Percentiles rank a stretch among this genome's conserved stretches.
Evolutionary conservation across 78 protist genomes (phyloP).

Genomic region (Polysphondylium violaceum): DNA sequence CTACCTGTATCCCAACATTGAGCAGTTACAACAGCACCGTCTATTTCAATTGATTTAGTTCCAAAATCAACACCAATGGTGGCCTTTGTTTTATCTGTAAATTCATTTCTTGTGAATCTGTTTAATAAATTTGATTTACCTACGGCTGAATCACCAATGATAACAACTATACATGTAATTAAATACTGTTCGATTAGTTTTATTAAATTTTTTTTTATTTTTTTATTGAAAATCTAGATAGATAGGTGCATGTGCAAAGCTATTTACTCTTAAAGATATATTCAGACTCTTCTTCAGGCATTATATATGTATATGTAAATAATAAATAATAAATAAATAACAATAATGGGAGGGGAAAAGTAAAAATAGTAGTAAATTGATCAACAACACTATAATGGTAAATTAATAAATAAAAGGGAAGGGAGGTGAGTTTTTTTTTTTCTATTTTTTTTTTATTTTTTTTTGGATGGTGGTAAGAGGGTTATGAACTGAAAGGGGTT

Average conservation of each 20-base stretch:
- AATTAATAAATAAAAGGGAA: too few species aligned
- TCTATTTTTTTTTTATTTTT: too few species aligned
- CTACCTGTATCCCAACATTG: constrained; percentile 85
- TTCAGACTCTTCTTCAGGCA: constrained; percentile 26
- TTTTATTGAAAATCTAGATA: not conserved
- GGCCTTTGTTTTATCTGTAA: constrained; percentile 86
- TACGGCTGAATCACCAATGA: constrained; percentile 79
- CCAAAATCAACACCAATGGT: constrained; percentile 97
- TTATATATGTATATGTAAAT: not conserved
- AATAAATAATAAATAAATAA: too few species aligned
- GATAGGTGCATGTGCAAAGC: not conserved
- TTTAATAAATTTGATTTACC: constrained; percentile 87
- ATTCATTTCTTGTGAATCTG: constrained; percentile 90
- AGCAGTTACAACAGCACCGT: constrained; percentile 44
- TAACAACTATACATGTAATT: constrained; percentile 47
- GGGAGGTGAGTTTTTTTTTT: too few species aligned
- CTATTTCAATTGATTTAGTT: constrained; percentile 84
- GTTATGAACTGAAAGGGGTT: too few species aligned
- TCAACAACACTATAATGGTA: too few species aligned
- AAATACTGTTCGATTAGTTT: not conserved
- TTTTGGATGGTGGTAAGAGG: too few species aligned
- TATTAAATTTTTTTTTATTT: not conserved
- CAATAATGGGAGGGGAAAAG: too few species aligned
- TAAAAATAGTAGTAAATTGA: too few species aligned
- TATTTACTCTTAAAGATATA: constrained; percentile 16